Evolutionary conservation across 2,329 filamentous ascomycete species (phyloP), one percentile per base, ranked within the genome.

Genomic region (Zasmidium cellare): DNA sequence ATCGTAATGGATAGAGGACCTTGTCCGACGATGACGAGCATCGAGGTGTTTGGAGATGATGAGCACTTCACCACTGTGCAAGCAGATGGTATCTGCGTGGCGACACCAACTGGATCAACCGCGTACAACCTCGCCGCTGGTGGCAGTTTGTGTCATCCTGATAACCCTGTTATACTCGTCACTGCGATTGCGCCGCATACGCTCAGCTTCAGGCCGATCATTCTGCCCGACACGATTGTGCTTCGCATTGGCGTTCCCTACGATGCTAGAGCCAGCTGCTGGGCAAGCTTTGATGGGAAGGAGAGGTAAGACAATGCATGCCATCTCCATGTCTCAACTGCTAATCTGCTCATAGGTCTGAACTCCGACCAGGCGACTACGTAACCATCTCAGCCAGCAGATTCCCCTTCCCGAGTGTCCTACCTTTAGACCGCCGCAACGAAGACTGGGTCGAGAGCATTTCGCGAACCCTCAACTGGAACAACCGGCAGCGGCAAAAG

Each of bases 221-320:
- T 97, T 69, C 81, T 97, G 2, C 94, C 94, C 0, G 94, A 99
- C 75, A 97, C 93, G 0, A 96, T 97, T 61, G 93, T 97, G 1
- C 80, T 99, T 59, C 86, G 94, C 38, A 83, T 96, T 18, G 94
- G 93, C 11, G 92, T 97, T n/a, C 94, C 94, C 0, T 97, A 96
- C 73, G 88, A 96, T 74, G 91, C 92, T 9, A 82, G 94, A 51
- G 92, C 91, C 3, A 89, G 86, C 66, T 92, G 89, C 44, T 99
- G 94, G 93, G 94, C 92, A n/a, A 96, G 91, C 74, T 99, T 99
- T 72, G 94, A 99, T 74, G 94, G 94, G 1, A 84, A 92, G 60
- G 91, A 97, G 79, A 86, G 92, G 76, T 82, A 67, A n/a, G n/a
- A n/a, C n/a, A n/a, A n/a, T n/a, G n/a, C n/a, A n/a, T n/a, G n/a